phyloP scores from a whole-genome alignment of 768 basidiomycete species.

The Collybia sp. region DNA sequence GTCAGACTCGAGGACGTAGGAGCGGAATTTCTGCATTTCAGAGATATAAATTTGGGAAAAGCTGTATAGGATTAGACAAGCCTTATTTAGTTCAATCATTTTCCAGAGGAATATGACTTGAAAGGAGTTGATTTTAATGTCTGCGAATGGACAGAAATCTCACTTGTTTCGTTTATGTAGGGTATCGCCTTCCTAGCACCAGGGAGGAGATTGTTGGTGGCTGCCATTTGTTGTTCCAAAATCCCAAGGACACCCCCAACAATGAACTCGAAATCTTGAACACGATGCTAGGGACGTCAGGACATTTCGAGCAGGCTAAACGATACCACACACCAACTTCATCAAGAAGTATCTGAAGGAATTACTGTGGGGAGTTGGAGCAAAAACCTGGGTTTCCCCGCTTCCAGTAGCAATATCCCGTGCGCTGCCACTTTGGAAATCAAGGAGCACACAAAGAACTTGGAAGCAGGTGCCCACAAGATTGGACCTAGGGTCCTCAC shows the following conservation, averaged over 20 bases:
- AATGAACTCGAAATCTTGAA: constrained; percentile 85
- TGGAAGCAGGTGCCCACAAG: constrained; percentile 76
- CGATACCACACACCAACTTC: constrained; percentile 60
- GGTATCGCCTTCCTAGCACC: constrained; percentile 82
- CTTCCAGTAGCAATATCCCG: constrained; percentile 41
- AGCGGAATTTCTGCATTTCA: constrained; percentile 75
- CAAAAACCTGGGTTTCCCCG: constrained; percentile 36
- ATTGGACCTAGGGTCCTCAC: constrained; percentile 72
- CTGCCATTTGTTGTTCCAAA: constrained; percentile 71
- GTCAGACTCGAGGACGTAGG: constrained; percentile 77
- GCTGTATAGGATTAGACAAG: constrained; percentile 20
- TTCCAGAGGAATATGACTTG: constrained; percentile 90
- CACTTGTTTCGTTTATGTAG: constrained; percentile 79
- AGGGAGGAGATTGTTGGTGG: constrained; percentile 71
- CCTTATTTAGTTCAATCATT: constrained; percentile 90
- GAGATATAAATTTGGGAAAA: not conserved
- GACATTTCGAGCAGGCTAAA: constrained; percentile 1
- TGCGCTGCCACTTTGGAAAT: constrained; percentile 77
- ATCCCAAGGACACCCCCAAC: constrained; percentile 65
- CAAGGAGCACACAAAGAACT: constrained; percentile 68
- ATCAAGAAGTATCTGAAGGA: constrained; percentile 90
- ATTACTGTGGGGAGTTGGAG: constrained; percentile 69
- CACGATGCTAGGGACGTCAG: constrained; percentile 64
- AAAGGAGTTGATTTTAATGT: constrained; percentile 4
- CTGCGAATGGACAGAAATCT: constrained; percentile 21